phyloP scores from a whole-genome alignment of 768 basidiomycete genomes.

The Suillus alpinus region DNA sequence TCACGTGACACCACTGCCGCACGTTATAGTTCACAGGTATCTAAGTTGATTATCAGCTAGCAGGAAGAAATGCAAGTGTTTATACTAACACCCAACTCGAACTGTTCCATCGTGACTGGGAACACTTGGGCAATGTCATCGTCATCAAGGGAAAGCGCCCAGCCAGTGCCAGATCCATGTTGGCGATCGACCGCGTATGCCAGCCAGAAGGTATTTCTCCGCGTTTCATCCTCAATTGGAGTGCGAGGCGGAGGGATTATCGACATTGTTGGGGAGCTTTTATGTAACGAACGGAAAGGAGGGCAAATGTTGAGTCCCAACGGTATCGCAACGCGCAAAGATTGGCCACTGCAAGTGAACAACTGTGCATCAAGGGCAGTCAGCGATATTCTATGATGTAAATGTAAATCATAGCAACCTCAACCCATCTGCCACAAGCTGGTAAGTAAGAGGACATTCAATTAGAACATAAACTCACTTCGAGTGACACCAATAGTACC shows the following conservation, averaged over 20 bases:
- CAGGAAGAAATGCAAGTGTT: not conserved
- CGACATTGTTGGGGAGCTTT: slow-evolving; percentile 52
- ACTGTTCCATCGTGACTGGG: slow-evolving; percentile 58
- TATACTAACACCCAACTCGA: slow-evolving; percentile 55
- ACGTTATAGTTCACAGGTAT: slow-evolving; percentile 46
- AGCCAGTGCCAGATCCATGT: slow-evolving; percentile 65
- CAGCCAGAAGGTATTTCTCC: slow-evolving; percentile 73
- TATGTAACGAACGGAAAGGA: slow-evolving; percentile 65
- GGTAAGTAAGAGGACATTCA: not conserved
- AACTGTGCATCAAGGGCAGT: slow-evolving; percentile 39
- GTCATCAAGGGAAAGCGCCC: slow-evolving; percentile 71
- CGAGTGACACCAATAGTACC: slow-evolving; percentile 76
- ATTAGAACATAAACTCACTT: slow-evolving; percentile 40
- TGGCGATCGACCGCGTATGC: slow-evolving; percentile 69
- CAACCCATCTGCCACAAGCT: slow-evolving; percentile 57
- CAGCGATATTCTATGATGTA: not conserved
- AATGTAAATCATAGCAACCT: slow-evolving; percentile 39
- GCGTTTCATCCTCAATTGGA: slow-evolving; percentile 65
- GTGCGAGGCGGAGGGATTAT: slow-evolving; percentile 59
- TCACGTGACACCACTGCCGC: slow-evolving; percentile 67
- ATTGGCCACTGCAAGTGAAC: slow-evolving; percentile 55
- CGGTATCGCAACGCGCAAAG: slow-evolving; percentile 59
- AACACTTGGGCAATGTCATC: slow-evolving; percentile 70
- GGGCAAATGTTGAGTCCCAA: slow-evolving; percentile 67
- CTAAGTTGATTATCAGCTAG: slow-evolving; percentile 26